Percentiles rank a stretch among this genome's conserved stretches.
Evolutionary conservation across 2,329 filamentous ascomycete species (phyloP).

Genomic region (Fusarium anguioides): DNA sequence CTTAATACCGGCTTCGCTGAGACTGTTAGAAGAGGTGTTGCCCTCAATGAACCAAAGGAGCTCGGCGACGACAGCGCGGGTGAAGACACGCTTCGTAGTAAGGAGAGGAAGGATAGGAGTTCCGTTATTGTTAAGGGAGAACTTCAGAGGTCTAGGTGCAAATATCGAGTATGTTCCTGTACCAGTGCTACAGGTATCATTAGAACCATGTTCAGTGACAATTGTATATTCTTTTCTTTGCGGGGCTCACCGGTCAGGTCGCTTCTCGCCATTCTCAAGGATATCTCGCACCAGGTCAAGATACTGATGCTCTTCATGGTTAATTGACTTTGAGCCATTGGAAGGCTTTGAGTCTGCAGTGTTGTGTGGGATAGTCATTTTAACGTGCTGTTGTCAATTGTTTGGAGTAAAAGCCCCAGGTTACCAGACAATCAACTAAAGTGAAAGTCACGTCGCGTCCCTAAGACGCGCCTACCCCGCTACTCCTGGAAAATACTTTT

Average conservation of each 20-base stretch:
- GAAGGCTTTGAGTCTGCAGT: constrained; percentile 12
- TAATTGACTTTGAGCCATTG: constrained; percentile 27
- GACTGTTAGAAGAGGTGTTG: constrained; percentile 79
- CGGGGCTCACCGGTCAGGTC: constrained; percentile 77
- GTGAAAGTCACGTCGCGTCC: constrained; percentile 17
- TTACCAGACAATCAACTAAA: constrained; percentile 34
- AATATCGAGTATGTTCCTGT: constrained; percentile 93
- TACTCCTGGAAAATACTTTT: constrained; percentile 2
- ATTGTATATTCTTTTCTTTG: neutral
- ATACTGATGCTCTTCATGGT: constrained; percentile 94
- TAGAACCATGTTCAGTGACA: neutral
- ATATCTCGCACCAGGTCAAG: constrained; percentile 89
- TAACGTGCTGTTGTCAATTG: neutral
- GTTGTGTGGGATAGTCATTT: constrained; percentile 37
- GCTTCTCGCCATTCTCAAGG: constrained; percentile 82
- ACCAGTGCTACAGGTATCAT: constrained; percentile 74
- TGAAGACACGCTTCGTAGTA: constrained; percentile 96
- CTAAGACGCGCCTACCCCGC: constrained; percentile 20
- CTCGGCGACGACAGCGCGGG: constrained; percentile 88
- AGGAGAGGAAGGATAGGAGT: constrained; percentile 85
- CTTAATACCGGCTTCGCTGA: constrained; percentile 85
- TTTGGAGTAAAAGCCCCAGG: neutral
- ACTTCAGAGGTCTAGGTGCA: constrained; percentile 86
- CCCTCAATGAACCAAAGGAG: constrained; percentile 96
- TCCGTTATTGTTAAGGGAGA: constrained; percentile 75